Base-by-base conservation (phyloP, 225 moss, liverwort and hornwort species). In the Bryum argenteum region DNA sequence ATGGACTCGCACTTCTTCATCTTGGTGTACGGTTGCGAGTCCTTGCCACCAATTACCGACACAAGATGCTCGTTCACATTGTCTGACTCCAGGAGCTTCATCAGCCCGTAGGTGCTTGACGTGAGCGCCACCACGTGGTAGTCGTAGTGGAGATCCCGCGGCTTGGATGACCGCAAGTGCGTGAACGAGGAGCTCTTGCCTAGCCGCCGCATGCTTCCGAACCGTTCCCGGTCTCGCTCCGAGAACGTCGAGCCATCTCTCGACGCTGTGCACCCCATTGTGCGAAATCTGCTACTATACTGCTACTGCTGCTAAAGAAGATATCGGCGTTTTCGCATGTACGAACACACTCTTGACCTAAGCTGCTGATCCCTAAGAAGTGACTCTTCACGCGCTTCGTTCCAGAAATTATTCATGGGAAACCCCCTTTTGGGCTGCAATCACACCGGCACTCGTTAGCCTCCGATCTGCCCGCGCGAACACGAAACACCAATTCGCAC, bases 111-210 rank as follows among this genome's bases (percentile, higher is more conserved):
- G 0, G 88, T 85, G 58, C 82, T 85, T 1, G 88, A 88, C 3
- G 88, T 88, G 24, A 88, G 82, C 21, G 88, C 85, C 51, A 88
- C 88, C 38, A 88, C 79, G 11, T 88, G 88, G 38, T 85, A 88
- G 65, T 84, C 82, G 8, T 88, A 85, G 48, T 83, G 80, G 47
- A 82, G 69, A 70, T 82, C 82, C 10, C 79, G 75, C 17, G 77
- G 79, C 66, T 83, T 83, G 1, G 80, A 24, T 2, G 83, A 58
- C 9, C 82, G 63, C 9, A 82, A 28, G 9, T 78, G 82, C 8
- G 85, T 78, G 56, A 85, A 82, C 1, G 88, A 88, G 15, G 65
- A 79, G 67, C 88, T 88, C 72, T 87, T 87, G 17, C 83, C 88
- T 0, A 85, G 65, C 39, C 78, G 65, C 33, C 82, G 58, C 61